Conservation (phyloP, 345 rosid species). For the Ceriops tagal region DNA sequence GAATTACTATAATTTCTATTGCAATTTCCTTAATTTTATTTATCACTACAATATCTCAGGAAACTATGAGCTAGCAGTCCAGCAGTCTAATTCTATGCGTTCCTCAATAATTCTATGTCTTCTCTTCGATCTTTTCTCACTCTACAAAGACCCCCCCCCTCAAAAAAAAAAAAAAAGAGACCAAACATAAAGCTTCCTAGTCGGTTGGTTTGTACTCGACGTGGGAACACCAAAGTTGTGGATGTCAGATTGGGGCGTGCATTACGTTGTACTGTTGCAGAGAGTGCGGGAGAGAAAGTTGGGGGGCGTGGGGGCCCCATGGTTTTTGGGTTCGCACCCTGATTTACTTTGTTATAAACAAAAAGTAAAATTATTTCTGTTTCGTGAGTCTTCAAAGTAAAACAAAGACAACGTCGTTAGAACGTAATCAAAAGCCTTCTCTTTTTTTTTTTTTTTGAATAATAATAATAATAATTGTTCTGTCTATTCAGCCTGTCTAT, state of each 20-base stretch:
- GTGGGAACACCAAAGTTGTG: slow-evolving; percentile 31
- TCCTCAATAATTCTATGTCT: slow-evolving; percentile 12
- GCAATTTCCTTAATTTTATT: too few species aligned
- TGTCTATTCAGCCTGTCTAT: background rate
- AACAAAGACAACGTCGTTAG: background rate
- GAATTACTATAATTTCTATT: too few species aligned
- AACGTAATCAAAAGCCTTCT: background rate
- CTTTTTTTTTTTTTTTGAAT: too few species aligned
- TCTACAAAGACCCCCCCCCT: background rate
- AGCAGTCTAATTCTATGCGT: too few species aligned
- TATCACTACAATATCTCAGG: too few species aligned
- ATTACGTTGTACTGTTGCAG: slow-evolving; percentile 6
- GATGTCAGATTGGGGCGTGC: slow-evolving; percentile 43
- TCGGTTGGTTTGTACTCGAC: slow-evolving; percentile 28
- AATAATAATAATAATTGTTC: too few species aligned
- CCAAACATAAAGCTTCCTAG: slow-evolving; percentile 2
- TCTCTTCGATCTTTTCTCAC: background rate
- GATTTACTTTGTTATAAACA: background rate
- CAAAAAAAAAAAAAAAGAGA: background rate
- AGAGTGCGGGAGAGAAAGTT: too few species aligned
- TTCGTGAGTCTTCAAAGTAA: slow-evolving; percentile 2
- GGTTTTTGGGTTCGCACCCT: background rate
- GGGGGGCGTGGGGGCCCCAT: slow-evolving; percentile 9
- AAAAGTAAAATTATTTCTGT: slow-evolving; percentile 10
- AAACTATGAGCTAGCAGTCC: too few species aligned